A percentile compares a stretch with the other conserved stretches of the same genome.
phyloP scores from a whole-genome alignment of 1,284 basidiomycete species.

The Tausonia pullulans region DNA sequence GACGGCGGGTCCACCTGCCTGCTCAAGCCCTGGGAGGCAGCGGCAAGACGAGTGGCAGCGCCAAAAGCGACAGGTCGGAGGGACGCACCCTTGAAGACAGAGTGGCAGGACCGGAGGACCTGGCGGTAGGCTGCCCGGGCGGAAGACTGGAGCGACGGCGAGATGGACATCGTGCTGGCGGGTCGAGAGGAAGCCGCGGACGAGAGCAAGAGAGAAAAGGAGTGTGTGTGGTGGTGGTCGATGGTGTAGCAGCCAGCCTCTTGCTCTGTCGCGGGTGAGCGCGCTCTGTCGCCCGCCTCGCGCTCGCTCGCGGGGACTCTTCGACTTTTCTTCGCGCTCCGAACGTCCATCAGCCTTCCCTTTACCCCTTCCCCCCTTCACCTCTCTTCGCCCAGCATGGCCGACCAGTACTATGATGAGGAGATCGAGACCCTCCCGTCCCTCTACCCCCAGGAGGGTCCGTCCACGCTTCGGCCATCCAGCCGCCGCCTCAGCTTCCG shows the following conservation, averaged over 20 bases:
- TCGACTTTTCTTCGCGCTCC: no score
- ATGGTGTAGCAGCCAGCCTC: no score
- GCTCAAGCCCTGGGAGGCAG: not conserved
- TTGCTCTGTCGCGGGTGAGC: no score
- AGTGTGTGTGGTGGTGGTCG: no score
- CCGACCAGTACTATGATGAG: constrained; percentile 5
- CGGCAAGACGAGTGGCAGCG: not conserved
- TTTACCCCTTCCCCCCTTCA: no score
- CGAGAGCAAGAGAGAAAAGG: not conserved
- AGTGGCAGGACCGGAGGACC: constrained; percentile 3
- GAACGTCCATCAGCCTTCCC: no score
- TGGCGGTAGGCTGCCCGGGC: constrained; percentile 13
- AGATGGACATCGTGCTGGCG: not conserved
- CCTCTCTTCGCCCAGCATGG: not conserved
- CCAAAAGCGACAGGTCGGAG: not conserved
- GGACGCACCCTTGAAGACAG: constrained; percentile 9
- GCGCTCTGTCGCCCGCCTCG: no score
- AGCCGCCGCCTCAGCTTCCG: not conserved
- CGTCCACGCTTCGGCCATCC: not conserved
- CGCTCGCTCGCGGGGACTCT: no score
- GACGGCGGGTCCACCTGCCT: not conserved
- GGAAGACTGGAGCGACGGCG: constrained; percentile 4
- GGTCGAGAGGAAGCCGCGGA: not conserved
- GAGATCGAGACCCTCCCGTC: constrained; percentile 6
- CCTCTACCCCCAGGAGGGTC: constrained; percentile 5